phyloP scores from a whole-genome alignment of 331 rosid species.

The Arachis monticola region DNA sequence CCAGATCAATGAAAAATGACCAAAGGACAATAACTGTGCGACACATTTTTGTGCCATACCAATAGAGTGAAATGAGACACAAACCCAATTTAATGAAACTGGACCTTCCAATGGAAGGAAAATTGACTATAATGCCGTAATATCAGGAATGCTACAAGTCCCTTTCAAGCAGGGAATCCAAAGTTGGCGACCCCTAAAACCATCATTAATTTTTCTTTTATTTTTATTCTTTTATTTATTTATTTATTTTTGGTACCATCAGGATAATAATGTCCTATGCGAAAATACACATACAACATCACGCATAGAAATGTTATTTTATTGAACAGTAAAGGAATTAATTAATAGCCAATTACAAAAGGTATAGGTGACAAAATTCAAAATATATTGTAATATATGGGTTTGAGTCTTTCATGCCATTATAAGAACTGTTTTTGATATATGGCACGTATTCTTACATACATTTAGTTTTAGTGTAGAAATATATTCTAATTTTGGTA shows the following conservation, averaged over 20 bases:
- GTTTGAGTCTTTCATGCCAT: too few species aligned
- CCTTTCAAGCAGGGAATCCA: slow-evolving; percentile 57
- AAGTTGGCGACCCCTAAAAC: slow-evolving; percentile 42
- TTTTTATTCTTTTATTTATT: slow-evolving; percentile 6
- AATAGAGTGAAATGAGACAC: slow-evolving; percentile 20
- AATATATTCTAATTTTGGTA: too few species aligned
- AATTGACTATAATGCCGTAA: slow-evolving; percentile 30
- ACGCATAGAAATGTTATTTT: slow-evolving; percentile 27
- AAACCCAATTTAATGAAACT: slow-evolving; percentile 30
- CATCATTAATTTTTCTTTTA: slow-evolving; percentile 31
- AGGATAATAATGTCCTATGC: slow-evolving; percentile 30
- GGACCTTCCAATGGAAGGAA: slow-evolving; percentile 25
- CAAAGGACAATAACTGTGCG: slow-evolving; percentile 15
- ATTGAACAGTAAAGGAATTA: slow-evolving; percentile 31
- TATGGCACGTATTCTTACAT: too few species aligned
- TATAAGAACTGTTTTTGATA: too few species aligned
- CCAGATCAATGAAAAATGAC: slow-evolving; percentile 13
- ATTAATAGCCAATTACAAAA: not conserved
- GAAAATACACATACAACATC: slow-evolving; percentile 15
- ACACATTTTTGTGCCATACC: slow-evolving; percentile 35
- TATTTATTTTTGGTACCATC: slow-evolving; percentile 4
- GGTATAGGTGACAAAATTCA: too few species aligned
- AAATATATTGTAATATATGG: too few species aligned
- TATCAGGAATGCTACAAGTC: slow-evolving; percentile 44
- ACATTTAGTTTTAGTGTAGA: too few species aligned